Evolutionary conservation across 2,329 filamentous ascomycete genomes (phyloP), one percentile per base, ranked within the genome.

Genomic region (Aspergillus sp.): DNA sequence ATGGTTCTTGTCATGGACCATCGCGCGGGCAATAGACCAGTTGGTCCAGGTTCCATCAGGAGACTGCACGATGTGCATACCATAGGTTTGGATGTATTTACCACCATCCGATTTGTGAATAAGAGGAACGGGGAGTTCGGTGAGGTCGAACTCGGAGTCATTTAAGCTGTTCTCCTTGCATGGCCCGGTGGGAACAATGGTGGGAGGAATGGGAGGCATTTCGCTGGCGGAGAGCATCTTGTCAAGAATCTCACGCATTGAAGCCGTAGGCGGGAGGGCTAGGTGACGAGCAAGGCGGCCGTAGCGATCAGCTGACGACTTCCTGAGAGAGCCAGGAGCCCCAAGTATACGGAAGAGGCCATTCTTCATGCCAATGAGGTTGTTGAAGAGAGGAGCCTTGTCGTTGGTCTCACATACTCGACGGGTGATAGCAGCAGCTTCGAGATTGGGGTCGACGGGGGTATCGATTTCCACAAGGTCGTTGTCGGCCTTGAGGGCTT

Each of bases 341-440:
- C 81, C 82, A 4, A 84, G 73, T 21, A 83, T 83, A 8, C 81
- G 73, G 62, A 72, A 84, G 0, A 84, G 70, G 8, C 82, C 82
- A 41, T 81, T 65, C 32, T 78, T 65, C 4, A 71, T 69, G 1
- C 82, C 82, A 55, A 78, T 81, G 56, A 84, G 58, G 25, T 83
- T 84, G 68, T 83, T 81, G 74, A 84, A 83, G 0, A 84, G 74
- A 0, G 82, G 81, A 1, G 82, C 82, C 53, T 80, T 81, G 58
- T 75, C 77, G 47, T 81, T 65, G 0, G 70, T 77, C 61, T 84
- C 82, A 60, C 74, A 78, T 8, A 79, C 80, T 13, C 68, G 70
- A 3, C 82, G 74, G 3, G 78, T 80, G 55, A 84, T 82, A 11
- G 82, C 82, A 3, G 70, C 79, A 0, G 73, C 77, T 64, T 83